phyloP scores from a whole-genome alignment of 176 grass and related monocot species.

The Ensete glaucum region DNA sequence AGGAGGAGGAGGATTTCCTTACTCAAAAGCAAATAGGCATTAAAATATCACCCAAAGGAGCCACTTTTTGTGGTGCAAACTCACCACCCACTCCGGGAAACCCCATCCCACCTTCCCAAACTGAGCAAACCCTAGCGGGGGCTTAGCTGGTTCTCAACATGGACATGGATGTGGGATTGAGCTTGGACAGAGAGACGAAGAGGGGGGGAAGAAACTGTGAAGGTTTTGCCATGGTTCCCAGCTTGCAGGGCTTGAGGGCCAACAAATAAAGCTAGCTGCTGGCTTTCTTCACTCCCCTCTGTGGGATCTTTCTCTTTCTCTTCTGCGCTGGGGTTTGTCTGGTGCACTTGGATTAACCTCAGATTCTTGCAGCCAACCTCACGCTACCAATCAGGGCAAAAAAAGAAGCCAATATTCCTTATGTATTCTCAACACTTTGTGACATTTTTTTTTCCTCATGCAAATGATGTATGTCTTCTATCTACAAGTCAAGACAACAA shows the following conservation, averaged over 20 bases:
- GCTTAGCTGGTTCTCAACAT: background rate
- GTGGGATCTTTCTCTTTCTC: background rate
- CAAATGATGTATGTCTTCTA: no score
- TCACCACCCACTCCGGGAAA: background rate
- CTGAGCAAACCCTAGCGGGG: slow-evolving; percentile 3
- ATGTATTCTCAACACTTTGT: no score
- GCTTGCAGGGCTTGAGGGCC: background rate
- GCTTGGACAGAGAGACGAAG: background rate
- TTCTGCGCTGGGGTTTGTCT: slow-evolving; percentile 11
- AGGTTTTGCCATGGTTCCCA: background rate
- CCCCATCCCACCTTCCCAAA: background rate
- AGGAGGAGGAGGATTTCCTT: no score
- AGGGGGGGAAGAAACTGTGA: background rate
- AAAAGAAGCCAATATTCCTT: no score
- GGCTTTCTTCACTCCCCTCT: background rate
- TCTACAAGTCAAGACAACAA: no score
- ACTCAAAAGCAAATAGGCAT: background rate
- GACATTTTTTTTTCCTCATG: no score
- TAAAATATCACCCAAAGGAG: background rate
- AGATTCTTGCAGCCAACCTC: slow-evolving; percentile 14
- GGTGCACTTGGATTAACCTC: slow-evolving; percentile 15
- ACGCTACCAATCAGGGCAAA: background rate
- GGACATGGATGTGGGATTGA: background rate
- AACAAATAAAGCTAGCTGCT: background rate
- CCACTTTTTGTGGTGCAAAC: background rate